Evolutionary conservation across 2,329 filamentous ascomycete genomes (phyloP).

Genomic region (Sporothrix schenckii): DNA sequence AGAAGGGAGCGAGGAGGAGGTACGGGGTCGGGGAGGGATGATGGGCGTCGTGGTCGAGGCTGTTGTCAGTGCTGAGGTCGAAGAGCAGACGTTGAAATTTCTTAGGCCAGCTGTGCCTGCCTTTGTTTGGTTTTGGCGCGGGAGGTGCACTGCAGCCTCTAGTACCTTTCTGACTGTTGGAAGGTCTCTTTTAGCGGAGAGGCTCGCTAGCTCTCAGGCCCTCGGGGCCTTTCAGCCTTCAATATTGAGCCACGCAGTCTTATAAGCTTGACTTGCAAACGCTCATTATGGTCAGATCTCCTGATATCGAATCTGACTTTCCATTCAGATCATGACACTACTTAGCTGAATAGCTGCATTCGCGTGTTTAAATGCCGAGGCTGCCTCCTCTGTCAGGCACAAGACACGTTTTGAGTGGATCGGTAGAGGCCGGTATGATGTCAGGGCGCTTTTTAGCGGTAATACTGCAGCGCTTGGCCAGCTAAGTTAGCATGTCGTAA

Average conservation of each 20-base stretch:
- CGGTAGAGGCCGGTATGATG: conserved; percentile 20
- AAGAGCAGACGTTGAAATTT: conserved; percentile 18
- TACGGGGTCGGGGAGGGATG: neutral
- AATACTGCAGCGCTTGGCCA: neutral
- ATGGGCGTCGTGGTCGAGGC: neutral
- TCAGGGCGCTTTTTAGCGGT: conserved; percentile 15
- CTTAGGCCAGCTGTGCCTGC: neutral
- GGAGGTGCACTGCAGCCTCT: neutral
- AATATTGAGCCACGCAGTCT: neutral
- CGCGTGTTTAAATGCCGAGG: neutral
- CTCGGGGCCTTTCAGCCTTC: neutral
- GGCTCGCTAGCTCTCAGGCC: conserved; percentile 9
- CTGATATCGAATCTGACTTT: too few relatives aligned
- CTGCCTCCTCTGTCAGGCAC: neutral
- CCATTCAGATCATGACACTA: too few relatives aligned
- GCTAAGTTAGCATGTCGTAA: neutral
- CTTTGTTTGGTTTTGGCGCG: neutral
- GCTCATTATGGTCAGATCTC: neutral
- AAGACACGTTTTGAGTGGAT: neutral
- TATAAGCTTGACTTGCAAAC: neutral
- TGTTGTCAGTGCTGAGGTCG: conserved; percentile 7
- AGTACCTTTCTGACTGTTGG: neutral
- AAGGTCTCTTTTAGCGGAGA: neutral
- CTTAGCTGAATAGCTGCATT: too few relatives aligned
- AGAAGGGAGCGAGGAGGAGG: neutral